Evolutionary conservation across 2,329 filamentous ascomycete species (phyloP), one percentile per base, ranked within the genome.

Genomic region (Cladophialophora carrionii): DNA sequence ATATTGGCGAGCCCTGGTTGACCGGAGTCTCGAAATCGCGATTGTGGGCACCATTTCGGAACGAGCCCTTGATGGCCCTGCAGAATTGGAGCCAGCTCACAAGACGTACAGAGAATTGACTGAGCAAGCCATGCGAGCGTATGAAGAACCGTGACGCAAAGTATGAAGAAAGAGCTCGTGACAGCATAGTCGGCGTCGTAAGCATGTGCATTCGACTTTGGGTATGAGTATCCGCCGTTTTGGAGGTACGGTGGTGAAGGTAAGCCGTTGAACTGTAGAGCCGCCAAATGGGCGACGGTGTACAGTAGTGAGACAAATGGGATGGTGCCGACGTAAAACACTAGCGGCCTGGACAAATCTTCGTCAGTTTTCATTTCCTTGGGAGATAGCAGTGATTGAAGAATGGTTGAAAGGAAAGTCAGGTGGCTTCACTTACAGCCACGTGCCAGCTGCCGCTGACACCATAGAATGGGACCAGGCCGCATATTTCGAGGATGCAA

Each of bases 1-100:
- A 80, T 26, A 85, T 88, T 14, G 78, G 76, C 9, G 74, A 80
- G 60, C 20, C 26, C 51, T 14, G 59, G 59, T 9, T 57, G 41
- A 34, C 66, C 66, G 17, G 57, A 57, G 55, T 70, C 66, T 41
- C 57, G 63, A 55, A 70, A 70, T 9, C 61, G 64, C 4, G 67
- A 70, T 37, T 70, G 68, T 4, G 66, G 66, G 46, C 68, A 70
- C 68, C 68, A 70, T 29, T 31, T 24, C 3, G 68, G 66, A 7
- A 70, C 68, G 3, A 24, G 61, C 24, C 68, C 68, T 52, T 70
- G 56, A 26, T 56, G 58, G 24, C 68, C 68, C 1, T 66, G 57
- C 14, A 69, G 64, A 24, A 70, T 66, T 37, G 68, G 68, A 24
- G 57, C 68, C 4, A 70, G 64, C 32, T 70, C 68, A 46, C 68